Base-by-base conservation (phyloP, 495 filamentous ascomycete genomes). In the Ascodesmis nigricans region DNA sequence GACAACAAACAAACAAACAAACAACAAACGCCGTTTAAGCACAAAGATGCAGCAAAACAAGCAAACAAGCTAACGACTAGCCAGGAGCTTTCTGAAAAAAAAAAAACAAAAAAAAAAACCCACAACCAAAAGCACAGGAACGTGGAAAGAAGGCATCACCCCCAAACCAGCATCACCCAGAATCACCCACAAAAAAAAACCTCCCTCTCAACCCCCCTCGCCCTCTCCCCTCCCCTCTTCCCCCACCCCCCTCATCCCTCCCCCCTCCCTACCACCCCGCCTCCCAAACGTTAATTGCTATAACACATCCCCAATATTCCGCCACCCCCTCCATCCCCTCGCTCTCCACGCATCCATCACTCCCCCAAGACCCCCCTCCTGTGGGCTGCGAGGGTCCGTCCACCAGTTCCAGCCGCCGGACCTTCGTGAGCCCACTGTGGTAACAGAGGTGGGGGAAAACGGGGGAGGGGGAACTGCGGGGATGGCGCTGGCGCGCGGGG, bases 291-390 rank as follows among this genome's bases (percentile, higher is more conserved):
- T 38, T 50, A 42, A 38, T 50, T 50, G 46, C 47, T 52, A 52
- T 44, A 52, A 43, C 34, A 52, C 49, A 42, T 52, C 49, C 25
- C 51, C 51, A 33, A 52, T 52, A 33, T 48, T 52, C 40, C 49
- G 33, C 18, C 51, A 38, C 10, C 14, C 24, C 8, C 17, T 21
- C 29, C 22, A 21, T 16, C 9, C 4, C 13, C 6, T 10, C 17
- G 29, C n/a, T 13, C 31, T 23, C 18, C 22, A 5, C 11, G n/a
- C 20, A 4, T 21, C 23, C 23, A 31, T 16, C 1, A 26, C 35
- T 1, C 16, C 38, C 16, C 31, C 21, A 20, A 40, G 45, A 14
- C 38, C 33, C 17, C 43, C 41, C n/a, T 23, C 50, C 33, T 47
- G 35, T 3, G 46, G 49, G 28, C 42, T 50, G n/a, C n/a, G n/a